Evolutionary conservation across 2,329 filamentous ascomycete genomes (phyloP).

Genomic region (Fusarium proliferatum): DNA sequence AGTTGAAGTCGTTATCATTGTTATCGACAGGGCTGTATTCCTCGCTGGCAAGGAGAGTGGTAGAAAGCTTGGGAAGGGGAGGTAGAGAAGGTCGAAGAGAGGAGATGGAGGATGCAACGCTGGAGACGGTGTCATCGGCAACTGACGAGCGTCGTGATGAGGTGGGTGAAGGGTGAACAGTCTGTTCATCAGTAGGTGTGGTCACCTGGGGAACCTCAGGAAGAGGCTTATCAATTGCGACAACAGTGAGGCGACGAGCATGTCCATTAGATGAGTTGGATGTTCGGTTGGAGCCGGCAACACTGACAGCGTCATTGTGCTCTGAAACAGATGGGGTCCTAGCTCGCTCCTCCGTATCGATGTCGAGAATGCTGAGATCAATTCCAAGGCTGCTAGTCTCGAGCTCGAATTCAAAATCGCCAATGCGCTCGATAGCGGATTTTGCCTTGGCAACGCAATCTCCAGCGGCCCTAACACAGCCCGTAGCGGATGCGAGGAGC

Average conservation of each 20-base stretch:
- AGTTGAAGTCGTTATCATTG: slow-evolving; percentile 62
- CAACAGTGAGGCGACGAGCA: slow-evolving; percentile 53
- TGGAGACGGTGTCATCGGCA: slow-evolving; percentile 56
- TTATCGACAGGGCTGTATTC: slow-evolving; percentile 62
- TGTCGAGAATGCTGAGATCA: slow-evolving; percentile 63
- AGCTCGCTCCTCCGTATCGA: slow-evolving; percentile 49
- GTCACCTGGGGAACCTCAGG: slow-evolving; percentile 71
- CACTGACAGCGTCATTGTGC: slow-evolving; percentile 52
- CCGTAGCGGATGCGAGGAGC: slow-evolving; percentile 82
- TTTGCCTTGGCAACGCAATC: slow-evolving; percentile 92
- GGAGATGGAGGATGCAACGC: slow-evolving; percentile 59
- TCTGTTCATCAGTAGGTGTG: slow-evolving; percentile 49
- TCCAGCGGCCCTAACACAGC: slow-evolving; percentile 88
- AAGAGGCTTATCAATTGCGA: slow-evolving; percentile 73
- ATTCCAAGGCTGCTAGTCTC: slow-evolving; percentile 67
- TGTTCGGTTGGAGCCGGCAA: slow-evolving; percentile 53
- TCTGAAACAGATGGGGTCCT: slow-evolving; percentile 49
- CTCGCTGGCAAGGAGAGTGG: slow-evolving; percentile 59
- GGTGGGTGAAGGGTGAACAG: slow-evolving; percentile 50
- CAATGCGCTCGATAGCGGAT: slow-evolving; percentile 85
- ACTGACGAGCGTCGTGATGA: slow-evolving; percentile 58
- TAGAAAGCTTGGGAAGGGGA: slow-evolving; percentile 68
- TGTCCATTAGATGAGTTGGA: slow-evolving; percentile 51
- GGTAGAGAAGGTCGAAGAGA: slow-evolving; percentile 63
- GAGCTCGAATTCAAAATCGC: slow-evolving; percentile 89